These are phyloP conservation scores for Orychophragmus violaceus DNA, from an alignment of 345 rosid species.

Conservation along the genomic window DNA sequence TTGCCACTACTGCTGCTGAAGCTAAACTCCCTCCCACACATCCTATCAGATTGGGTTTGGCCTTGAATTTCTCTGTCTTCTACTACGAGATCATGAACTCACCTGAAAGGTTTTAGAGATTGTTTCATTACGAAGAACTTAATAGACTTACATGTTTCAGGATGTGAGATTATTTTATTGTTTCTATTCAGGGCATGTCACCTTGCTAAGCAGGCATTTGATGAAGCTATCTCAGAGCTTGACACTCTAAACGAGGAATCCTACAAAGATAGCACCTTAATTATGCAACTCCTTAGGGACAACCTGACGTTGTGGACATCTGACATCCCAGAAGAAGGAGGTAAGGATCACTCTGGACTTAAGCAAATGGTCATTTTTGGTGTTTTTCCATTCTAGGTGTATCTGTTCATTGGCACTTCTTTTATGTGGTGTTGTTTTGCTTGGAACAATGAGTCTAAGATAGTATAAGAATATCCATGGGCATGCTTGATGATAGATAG, in stretches of 20 bases:
- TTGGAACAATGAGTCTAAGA: neutral
- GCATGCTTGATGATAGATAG: constrained; percentile 1
- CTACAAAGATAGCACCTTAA: constrained; percentile 71
- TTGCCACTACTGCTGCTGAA: too few relatives aligned
- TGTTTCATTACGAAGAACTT: too few relatives aligned
- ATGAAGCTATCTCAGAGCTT: constrained; percentile 68
- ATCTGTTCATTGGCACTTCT: neutral
- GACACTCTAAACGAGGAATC: constrained; percentile 66
- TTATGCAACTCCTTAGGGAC: constrained; percentile 72
- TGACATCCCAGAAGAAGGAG: constrained; percentile 66
- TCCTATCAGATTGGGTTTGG: too few relatives aligned
- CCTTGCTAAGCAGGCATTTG: constrained; percentile 67
- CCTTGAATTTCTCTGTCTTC: neutral
- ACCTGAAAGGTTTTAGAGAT: neutral
- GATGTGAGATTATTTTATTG: neutral
- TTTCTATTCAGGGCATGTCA: constrained; percentile 53
- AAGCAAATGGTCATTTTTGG: neutral
- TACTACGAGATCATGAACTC: neutral
- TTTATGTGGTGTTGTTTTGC: neutral
- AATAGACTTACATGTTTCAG: too few relatives aligned
- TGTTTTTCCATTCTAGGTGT: neutral
- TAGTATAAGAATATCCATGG: constrained; percentile 2
- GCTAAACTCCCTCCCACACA: too few relatives aligned
- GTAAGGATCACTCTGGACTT: constrained; percentile 27
- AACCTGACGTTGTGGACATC: constrained; percentile 75